Conservation (phyloP, 805 yeast genomes). For the Ogataea kodamae region DNA sequence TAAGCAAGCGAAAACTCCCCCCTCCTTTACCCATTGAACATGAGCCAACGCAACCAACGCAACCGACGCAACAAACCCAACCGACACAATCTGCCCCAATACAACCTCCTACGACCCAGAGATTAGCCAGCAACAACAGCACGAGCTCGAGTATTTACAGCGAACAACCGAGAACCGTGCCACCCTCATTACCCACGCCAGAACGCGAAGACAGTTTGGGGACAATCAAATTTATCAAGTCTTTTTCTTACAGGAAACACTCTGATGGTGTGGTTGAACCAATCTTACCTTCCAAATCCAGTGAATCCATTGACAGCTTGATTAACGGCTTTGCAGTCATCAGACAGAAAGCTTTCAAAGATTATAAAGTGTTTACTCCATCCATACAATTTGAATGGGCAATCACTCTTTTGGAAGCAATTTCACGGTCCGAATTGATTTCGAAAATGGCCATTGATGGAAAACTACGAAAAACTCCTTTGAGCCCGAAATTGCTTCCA, state of each 20-base stretch:
- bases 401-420: constrained; percentile 49
- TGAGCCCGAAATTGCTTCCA: constrained; percentile 40
- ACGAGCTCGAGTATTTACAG: constrained; percentile 20
- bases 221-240: constrained; percentile 10
- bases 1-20: constrained; percentile 25
- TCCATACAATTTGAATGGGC: constrained; percentile 62
- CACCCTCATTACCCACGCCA: constrained; percentile 7
- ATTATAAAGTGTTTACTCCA: constrained; percentile 41
- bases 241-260: constrained; percentile 20
- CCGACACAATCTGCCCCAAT: constrained; percentile 11
- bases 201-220: constrained; percentile 4
- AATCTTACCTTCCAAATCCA: constrained; percentile 29
- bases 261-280: constrained; percentile 29
- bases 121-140: constrained; percentile 15
- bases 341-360: constrained; percentile 34
- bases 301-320: constrained; percentile 24
- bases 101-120: constrained; percentile 5
- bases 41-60: no score
- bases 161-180: constrained; percentile 5
- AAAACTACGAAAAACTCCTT: constrained; percentile 36
- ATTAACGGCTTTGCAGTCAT: constrained; percentile 29
- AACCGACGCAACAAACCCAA: no score
- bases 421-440: constrained; percentile 38
- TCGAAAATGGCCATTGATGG: constrained; percentile 48
- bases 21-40: no score